Evolutionary conservation across 208 protist species (phyloP).

Genomic region (Crithidia sp.): DNA sequence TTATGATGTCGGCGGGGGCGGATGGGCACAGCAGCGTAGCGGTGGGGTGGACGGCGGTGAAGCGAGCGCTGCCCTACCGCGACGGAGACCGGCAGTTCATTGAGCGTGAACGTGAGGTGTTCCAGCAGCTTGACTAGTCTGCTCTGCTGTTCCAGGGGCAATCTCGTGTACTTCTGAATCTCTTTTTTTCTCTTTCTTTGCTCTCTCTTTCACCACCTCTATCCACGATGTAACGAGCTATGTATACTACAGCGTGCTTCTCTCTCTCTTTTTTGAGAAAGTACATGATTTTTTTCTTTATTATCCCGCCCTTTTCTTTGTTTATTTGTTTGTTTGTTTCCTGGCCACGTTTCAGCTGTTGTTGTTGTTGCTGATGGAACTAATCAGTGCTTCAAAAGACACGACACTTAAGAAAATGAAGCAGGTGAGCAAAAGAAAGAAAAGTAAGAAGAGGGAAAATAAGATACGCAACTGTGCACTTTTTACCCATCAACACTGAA

Average conservation of each 20-base stretch:
- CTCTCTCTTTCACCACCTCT: neutral
- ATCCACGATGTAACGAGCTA: neutral
- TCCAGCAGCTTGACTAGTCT: slow-evolving; percentile 13
- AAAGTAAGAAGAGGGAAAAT: neutral
- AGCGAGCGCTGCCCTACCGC: slow-evolving; percentile 15
- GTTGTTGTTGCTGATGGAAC: too few species aligned
- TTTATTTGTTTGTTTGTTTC: slow-evolving; percentile 1
- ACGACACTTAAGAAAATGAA: too few species aligned
- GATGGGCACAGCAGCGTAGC: neutral
- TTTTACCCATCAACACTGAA: too few species aligned
- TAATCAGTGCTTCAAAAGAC: too few species aligned
- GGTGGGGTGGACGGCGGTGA: neutral
- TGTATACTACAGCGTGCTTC: neutral
- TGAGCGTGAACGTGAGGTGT: slow-evolving; percentile 29
- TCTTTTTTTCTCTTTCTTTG: slow-evolving; percentile 17
- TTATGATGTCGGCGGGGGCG: neutral
- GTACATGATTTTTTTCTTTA: neutral
- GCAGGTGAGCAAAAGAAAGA: too few species aligned
- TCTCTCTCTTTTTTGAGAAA: neutral
- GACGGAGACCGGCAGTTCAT: slow-evolving; percentile 36
- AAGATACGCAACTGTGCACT: too few species aligned
- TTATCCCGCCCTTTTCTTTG: neutral
- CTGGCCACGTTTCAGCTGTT: too few species aligned
- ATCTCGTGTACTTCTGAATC: neutral
- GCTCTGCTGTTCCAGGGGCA: neutral